Percentiles rank a stretch among this genome's conserved stretches.
phyloP scores from a whole-genome alignment of 2,329 filamentous ascomycete genomes.

The Trichoderma brevicompactum region DNA sequence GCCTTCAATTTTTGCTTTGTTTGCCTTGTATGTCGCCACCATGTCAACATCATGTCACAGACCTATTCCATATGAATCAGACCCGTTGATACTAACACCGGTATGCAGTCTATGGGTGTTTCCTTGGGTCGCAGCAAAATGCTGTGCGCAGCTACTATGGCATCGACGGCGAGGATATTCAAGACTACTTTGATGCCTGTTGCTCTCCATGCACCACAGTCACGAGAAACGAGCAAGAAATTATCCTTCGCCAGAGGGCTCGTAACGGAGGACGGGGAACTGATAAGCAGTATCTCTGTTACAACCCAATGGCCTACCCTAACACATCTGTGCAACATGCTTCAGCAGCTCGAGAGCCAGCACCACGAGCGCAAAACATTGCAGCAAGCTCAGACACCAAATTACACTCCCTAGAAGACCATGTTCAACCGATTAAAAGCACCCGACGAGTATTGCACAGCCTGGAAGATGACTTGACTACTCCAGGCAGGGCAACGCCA shows the following conservation, averaged over 20 bases:
- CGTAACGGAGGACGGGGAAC: conserved; percentile 8
- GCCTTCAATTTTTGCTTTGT: conserved; percentile 34
- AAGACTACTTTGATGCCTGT: conserved; percentile 38
- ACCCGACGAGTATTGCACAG: conserved; percentile 24
- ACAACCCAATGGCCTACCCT: conserved; percentile 1
- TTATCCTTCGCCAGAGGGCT: conserved; percentile 37
- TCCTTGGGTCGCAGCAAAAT: conserved; percentile 39
- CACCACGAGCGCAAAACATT: background rate
- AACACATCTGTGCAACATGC: background rate
- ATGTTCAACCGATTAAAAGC: background rate
- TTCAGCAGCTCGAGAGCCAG: background rate
- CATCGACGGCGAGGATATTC: conserved; percentile 36
- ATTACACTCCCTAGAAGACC: conserved; percentile 2
- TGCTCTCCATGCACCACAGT: conserved; percentile 39
- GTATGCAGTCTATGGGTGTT: conserved; percentile 40
- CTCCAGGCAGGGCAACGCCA: background rate
- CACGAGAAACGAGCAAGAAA: conserved; percentile 41
- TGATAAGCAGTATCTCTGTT: background rate
- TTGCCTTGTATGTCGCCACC: conserved; percentile 37
- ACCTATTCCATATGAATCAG: no score
- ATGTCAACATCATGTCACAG: no score
- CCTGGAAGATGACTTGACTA: conserved; percentile 25
- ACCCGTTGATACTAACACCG: background rate
- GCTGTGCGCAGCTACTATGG: conserved; percentile 41
- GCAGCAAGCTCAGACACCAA: background rate